Base-by-base conservation (phyloP, 2,329 filamentous ascomycete genomes). In the Ophiocordyceps polyrhachis-furcata region DNA sequence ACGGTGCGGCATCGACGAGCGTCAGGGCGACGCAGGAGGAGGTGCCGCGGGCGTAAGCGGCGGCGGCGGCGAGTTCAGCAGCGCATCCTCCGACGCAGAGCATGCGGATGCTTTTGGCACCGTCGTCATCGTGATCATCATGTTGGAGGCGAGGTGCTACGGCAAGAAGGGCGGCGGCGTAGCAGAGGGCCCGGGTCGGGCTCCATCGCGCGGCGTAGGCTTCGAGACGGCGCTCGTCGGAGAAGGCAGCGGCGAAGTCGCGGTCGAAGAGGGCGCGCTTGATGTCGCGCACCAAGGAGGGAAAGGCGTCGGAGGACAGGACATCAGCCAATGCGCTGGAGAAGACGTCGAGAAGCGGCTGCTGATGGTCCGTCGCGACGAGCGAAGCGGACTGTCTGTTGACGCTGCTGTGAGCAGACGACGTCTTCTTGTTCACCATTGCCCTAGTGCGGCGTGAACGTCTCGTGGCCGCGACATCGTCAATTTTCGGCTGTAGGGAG, bases 191-290 rank as follows among this genome's bases (percentile, higher is more conserved):
- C 44, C 91, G 71, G 44, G 83, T 82, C 2, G 89, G 84, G 61
- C 87, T 94, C 88, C 89, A 98, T 53, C 91, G 69, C 45, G 85
- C 75, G 9, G 86, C 85, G 65, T 98, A 98, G 11, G 82, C 83
- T 48, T 82, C 76, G 17, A 95, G 70, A 53, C 81, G 74, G 41
- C 81, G 76, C 45, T 76, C 70, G 41, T 69, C 70, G 1, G 77
- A 78, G 63, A 96, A 98, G 0, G 89, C 89, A 15, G 68, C 65
- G 13, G 70, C 70, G 62, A 96, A 96, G 58, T 96, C 84, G 29
- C 91, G 76, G 47, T 83, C 79, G 59, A 81, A 96, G 9, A 98
- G 70, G 50, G 89, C 84, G 8, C 78, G 71, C 61, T 96, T 98
- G 49, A 96, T 75, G 44, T 80, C 75, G 56, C 94, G 89, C 19